Evolutionary conservation across 169 alveolate species (phyloP).

Genomic region (Plasmodium vivax): DNA sequence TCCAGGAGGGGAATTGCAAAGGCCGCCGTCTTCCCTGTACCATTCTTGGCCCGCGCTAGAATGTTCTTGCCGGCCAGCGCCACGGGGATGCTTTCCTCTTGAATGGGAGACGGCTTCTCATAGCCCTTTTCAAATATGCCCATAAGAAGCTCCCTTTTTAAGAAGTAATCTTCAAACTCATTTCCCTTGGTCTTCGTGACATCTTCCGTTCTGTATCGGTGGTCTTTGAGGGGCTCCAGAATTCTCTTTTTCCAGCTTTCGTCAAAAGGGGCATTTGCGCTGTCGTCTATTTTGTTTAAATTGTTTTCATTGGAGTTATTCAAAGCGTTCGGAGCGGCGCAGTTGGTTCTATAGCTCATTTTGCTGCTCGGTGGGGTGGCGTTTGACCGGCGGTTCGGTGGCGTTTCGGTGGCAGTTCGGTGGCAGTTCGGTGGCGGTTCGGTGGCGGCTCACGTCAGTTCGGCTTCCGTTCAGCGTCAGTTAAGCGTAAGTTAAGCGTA

Average conservation of each 20-base stretch:
- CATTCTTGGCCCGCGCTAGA: slow-evolving; percentile 99
- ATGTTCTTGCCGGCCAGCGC: slow-evolving; percentile 97
- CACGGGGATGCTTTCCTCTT: slow-evolving; percentile 98
- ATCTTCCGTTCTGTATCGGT: slow-evolving; percentile 86
- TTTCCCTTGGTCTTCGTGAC: slow-evolving; percentile 98
- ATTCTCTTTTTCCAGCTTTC: slow-evolving; percentile 73
- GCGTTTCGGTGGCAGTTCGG: no score
- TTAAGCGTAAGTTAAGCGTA: no score
- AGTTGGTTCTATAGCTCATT: slow-evolving; percentile 72
- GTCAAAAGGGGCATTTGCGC: slow-evolving; percentile 40
- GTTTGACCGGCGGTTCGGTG: not conserved
- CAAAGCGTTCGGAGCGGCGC: slow-evolving; percentile 66
- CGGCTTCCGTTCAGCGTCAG: not conserved
- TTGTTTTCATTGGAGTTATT: slow-evolving; percentile 43
- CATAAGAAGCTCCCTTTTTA: slow-evolving; percentile 95
- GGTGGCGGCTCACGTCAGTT: no score
- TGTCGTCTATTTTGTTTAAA: slow-evolving; percentile 60
- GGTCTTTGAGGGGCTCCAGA: slow-evolving; percentile 71
- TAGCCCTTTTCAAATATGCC: slow-evolving; percentile 98
- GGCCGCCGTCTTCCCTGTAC: slow-evolving; percentile 99
- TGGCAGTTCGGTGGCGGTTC: no score
- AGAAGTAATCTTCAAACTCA: slow-evolving; percentile 97
- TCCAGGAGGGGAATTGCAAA: slow-evolving; percentile 98
- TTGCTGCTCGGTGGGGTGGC: slow-evolving; percentile 13
- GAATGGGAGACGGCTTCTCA: slow-evolving; percentile 99